These are phyloP conservation scores for Spiraea crenata DNA, from an alignment of 331 rosid species.

Conservation along the genomic window DNA sequence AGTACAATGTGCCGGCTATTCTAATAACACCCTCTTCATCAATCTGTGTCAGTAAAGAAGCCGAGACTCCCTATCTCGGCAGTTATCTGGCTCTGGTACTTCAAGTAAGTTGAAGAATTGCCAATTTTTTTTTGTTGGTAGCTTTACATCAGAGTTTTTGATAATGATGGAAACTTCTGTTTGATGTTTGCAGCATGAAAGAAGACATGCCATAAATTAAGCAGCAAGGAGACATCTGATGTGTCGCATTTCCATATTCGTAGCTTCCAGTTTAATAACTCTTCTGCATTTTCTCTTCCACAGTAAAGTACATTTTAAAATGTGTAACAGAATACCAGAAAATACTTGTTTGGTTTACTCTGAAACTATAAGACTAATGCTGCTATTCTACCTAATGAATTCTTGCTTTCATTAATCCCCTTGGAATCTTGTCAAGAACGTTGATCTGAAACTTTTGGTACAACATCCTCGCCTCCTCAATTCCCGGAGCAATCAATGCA, in stretches of 20 bases:
- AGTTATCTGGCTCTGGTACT: neutral
- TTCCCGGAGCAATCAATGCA: constrained; percentile 47
- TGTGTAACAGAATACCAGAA: neutral
- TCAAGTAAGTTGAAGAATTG: neutral
- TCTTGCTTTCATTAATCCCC: constrained; percentile 49
- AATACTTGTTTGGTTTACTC: too few species aligned
- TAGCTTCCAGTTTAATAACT: neutral
- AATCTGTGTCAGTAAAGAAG: neutral
- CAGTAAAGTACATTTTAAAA: neutral
- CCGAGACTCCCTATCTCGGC: neutral
- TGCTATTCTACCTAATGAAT: neutral
- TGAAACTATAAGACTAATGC: neutral
- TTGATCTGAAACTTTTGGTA: constrained; percentile 41
- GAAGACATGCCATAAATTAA: neutral
- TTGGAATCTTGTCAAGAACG: constrained; percentile 62
- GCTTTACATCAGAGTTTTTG: neutral
- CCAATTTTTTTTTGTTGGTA: neutral
- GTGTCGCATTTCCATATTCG: neutral
- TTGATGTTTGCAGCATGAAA: neutral
- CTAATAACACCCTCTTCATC: neutral
- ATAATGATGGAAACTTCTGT: neutral
- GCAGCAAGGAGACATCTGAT: neutral
- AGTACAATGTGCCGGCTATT: neutral
- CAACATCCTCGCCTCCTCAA: constrained; percentile 39
- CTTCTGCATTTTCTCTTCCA: neutral